Percentiles rank a stretch among this genome's conserved stretches.
These are phyloP conservation scores for Elsinoe perseae DNA, from an alignment of 2,329 filamentous ascomycete species.

Conservation along the genomic window DNA sequence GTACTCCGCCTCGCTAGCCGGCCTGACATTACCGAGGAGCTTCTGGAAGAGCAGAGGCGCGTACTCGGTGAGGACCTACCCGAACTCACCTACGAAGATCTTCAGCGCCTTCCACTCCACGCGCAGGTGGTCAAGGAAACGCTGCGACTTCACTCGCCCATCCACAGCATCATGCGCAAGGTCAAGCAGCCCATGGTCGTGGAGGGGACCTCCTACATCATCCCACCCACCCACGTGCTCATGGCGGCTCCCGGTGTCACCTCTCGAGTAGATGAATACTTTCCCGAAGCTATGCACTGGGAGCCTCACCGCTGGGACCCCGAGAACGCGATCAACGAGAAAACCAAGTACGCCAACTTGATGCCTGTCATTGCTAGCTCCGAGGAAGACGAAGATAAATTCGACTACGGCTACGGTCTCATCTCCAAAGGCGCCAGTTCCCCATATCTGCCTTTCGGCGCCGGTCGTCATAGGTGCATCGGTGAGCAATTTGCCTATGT, in stretches of 20 bases:
- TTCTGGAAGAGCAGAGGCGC: constrained; percentile 72
- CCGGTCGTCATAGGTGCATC: constrained; percentile 87
- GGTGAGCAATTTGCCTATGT: constrained; percentile 95
- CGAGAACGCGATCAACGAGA: constrained; percentile 44
- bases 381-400: constrained; percentile 56
- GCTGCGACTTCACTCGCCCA: constrained; percentile 80
- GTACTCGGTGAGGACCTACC: constrained; percentile 68
- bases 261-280: constrained; percentile 62
- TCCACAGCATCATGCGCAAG: constrained; percentile 89
- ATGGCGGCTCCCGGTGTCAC: constrained; percentile 80
- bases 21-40: constrained; percentile 69
- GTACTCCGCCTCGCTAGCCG: constrained; percentile 70
- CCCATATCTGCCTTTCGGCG: constrained; percentile 90
- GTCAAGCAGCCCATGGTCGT: constrained; percentile 83
- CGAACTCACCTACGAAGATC: constrained; percentile 65
- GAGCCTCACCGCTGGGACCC: constrained; percentile 86
- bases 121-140: constrained; percentile 85
- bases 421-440: constrained; percentile 85
- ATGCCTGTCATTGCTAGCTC: constrained; percentile 23
- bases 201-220: constrained; percentile 71
- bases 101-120: constrained; percentile 73
- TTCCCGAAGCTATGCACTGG: constrained; percentile 76
- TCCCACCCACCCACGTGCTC: constrained; percentile 72
- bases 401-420: constrained; percentile 89
- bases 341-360: constrained; percentile 30